Percentiles rank a stretch among this genome's conserved stretches.
Conservation (phyloP, 2,329 filamentous ascomycete species). For the Epichloe sylvatica region DNA sequence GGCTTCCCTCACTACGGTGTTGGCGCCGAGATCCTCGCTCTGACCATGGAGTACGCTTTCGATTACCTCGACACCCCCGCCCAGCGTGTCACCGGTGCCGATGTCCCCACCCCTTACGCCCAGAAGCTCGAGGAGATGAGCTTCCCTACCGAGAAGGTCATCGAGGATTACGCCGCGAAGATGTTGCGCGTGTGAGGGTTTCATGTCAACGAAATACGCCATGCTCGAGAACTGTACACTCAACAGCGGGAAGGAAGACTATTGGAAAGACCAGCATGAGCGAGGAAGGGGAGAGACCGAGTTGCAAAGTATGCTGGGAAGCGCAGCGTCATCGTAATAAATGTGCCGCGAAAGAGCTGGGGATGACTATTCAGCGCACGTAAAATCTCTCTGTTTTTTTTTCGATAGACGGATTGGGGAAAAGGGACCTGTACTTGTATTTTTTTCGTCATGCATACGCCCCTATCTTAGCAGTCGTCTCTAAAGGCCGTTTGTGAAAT, state of each 20-base stretch:
- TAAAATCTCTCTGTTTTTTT: conserved; percentile 12
- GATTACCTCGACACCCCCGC: conserved; percentile 94
- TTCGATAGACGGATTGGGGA: conserved; percentile 23
- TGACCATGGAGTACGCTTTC: conserved; percentile 95
- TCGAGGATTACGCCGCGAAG: conserved; percentile 80
- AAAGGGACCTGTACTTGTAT: conserved; percentile 29
- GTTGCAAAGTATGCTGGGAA: conserved; percentile 3
- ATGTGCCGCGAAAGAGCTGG: conserved; percentile 7
- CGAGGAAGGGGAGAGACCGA: neutral
- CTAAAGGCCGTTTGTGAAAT: conserved; percentile 12
- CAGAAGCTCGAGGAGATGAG: conserved; percentile 84
- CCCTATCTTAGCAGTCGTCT: conserved; percentile 15
- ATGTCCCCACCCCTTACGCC: conserved; percentile 94
- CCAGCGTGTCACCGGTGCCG: conserved; percentile 86
- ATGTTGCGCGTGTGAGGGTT: conserved; percentile 56
- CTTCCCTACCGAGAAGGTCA: conserved; percentile 83
- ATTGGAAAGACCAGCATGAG: neutral
- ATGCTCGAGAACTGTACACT: neutral
- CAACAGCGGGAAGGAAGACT: neutral
- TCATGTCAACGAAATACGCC: neutral
- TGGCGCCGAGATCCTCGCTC: conserved; percentile 78
- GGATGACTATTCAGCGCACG: conserved; percentile 6
- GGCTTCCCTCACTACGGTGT: conserved; percentile 95
- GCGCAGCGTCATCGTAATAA: conserved; percentile 5
- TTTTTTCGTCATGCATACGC: conserved; percentile 24